Base-by-base conservation (phyloP, 2,329 filamentous ascomycete species). In the Zymoseptoria ardabiliae region DNA sequence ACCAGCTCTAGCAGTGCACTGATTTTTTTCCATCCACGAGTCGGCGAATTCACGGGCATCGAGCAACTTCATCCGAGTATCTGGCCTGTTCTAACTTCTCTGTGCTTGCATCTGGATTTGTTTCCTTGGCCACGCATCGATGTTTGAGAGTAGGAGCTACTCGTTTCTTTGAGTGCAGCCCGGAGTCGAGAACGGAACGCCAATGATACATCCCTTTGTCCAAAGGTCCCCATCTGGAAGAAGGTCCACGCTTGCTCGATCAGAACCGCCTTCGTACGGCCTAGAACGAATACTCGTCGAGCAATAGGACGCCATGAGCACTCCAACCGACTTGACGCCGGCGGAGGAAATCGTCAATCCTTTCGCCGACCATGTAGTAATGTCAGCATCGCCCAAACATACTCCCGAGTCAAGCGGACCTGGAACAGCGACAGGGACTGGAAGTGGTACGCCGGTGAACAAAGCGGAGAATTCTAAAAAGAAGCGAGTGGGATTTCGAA, bases 401-500 rank as follows among this genome's bases (percentile, higher is more conserved):
- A 61, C 59, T 28, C 58, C 60, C 23, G 53, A 22, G 7, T 61
- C 59, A 7, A 64, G 60, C 54, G 63, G 59, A 49, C 61, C 57
- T 41, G 56, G 58, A 35, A 66, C 63, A 19, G 62, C 61, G 30
- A 57, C 58, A 22, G 65, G 66, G 13, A 57, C 55, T 19, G 55
- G 41, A 22, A 58, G 55, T 21, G 55, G 41, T 25, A 64, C 62
- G 17, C 64, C 64, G 10, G 53, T 57, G 35, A 58, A 60, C 20
- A 52, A 48, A 23, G 59, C 11, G 25, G 60, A 59, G 41, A 64
- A 56, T 35, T 56, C 61, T 23, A 63, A 62, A 25, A 68, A 67
- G 62, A 67, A 68, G 57, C 60, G 59, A 54, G 65, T 68, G 6
- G 65, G 66, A n/a, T 68, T 68, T 50, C 63, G 54, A 10, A 61